These are phyloP conservation scores for Sclerotiophoma versabilis DNA, from an alignment of 2,329 filamentous ascomycete genomes.

Conservation along the genomic window DNA sequence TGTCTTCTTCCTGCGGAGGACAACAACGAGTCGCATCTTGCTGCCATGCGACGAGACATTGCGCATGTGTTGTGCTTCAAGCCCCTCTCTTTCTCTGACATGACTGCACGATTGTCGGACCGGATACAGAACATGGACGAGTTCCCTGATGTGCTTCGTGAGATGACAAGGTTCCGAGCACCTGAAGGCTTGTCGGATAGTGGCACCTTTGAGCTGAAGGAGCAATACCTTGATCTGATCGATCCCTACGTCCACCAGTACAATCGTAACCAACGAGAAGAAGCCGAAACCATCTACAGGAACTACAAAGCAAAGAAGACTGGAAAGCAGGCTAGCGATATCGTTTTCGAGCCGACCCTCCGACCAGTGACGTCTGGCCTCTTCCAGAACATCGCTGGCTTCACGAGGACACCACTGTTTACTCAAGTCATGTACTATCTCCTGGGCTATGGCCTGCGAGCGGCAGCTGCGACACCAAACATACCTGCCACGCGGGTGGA, in stretches of 20 bases:
- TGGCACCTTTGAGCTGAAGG: constrained; percentile 91
- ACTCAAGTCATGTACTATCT: constrained; percentile 89
- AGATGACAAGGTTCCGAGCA: constrained; percentile 87
- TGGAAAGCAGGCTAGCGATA: constrained; percentile 78
- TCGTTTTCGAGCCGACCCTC: constrained; percentile 90
- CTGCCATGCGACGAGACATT: constrained; percentile 85
- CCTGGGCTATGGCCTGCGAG: constrained; percentile 79
- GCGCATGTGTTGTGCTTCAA: constrained; percentile 96
- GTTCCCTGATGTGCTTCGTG: constrained; percentile 82
- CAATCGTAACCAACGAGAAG: constrained; percentile 94
- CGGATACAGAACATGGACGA: constrained; percentile 88
- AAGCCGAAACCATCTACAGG: constrained; percentile 88
- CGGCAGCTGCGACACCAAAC: constrained; percentile 71
- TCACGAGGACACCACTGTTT: constrained; percentile 86
- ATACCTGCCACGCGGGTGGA: constrained; percentile 86
- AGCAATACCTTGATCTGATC: constrained; percentile 83
- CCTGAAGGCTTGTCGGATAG: constrained; percentile 92
- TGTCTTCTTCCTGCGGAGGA: constrained; percentile 75
- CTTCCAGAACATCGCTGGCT: constrained; percentile 77
- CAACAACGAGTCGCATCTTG: constrained; percentile 68
- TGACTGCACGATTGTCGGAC: constrained; percentile 84
- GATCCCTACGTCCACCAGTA: constrained; percentile 97
- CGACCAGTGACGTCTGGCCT: constrained; percentile 77
- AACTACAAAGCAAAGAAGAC: constrained; percentile 87
- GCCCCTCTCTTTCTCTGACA: constrained; percentile 91